A percentile compares a stretch with the other conserved stretches of the same genome.
Evolutionary conservation across 495 filamentous ascomycete genomes (phyloP).

Genomic region (Parathielavia appendiculata): DNA sequence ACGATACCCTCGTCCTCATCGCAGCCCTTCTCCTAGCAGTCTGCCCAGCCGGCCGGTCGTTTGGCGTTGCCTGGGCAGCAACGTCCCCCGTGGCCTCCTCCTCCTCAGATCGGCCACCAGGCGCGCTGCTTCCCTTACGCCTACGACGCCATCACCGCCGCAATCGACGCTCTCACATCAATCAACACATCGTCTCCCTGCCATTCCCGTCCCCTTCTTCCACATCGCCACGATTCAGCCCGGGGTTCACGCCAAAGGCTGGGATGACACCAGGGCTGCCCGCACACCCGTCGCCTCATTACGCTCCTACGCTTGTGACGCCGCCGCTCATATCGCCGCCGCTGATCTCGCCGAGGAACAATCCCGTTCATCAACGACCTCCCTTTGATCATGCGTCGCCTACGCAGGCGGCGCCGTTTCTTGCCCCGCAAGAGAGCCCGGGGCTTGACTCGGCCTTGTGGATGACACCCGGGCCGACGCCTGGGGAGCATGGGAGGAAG

Average conservation of each 20-base stretch:
- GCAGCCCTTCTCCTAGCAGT: conserved; percentile 26
- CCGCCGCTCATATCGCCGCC: conserved; percentile 20
- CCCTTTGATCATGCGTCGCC: conserved; percentile 13
- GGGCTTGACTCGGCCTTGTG: conserved; percentile 2
- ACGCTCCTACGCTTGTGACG: not conserved
- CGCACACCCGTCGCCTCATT: conserved; percentile 8
- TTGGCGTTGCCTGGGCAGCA: conserved; percentile 29
- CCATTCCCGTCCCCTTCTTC: not conserved
- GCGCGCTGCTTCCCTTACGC: not conserved
- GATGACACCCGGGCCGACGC: not conserved
- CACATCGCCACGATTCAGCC: conserved; percentile 12
- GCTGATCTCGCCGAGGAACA: conserved; percentile 19
- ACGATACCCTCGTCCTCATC: conserved; percentile 37
- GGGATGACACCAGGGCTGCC: conserved; percentile 10
- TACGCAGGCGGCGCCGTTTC: conserved; percentile 10
- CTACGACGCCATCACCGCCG: conserved; percentile 5
- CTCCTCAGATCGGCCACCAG: not conserved
- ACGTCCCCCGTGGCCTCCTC: conserved; percentile 26
- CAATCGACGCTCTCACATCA: conserved; percentile 2
- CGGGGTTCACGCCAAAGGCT: not conserved
- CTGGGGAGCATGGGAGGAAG: conserved; percentile 7
- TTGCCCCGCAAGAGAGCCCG: conserved; percentile 15
- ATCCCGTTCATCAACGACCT: conserved; percentile 18
- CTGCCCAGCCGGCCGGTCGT: conserved; percentile 25
- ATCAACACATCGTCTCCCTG: conserved; percentile 14